Evolutionary conservation across 2,329 filamentous ascomycete genomes (phyloP).

Genomic region (Cladophialophora psammophila): DNA sequence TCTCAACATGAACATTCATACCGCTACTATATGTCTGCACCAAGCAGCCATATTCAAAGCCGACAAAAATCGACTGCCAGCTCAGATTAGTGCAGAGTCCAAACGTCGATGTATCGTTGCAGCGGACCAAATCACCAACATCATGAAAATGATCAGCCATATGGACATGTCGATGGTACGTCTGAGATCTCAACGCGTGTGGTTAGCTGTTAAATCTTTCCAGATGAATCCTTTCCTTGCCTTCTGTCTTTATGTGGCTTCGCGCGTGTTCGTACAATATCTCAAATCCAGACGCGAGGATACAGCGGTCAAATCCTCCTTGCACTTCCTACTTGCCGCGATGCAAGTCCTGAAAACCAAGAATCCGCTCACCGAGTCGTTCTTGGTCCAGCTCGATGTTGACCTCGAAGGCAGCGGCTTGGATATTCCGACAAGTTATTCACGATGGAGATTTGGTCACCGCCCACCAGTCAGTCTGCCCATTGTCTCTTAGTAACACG

Average conservation of each 20-base stretch:
- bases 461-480: conserved; percentile 29
- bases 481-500: background rate
- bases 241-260: conserved; percentile 95
- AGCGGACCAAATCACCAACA: conserved; percentile 89
- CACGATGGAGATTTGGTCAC: conserved; percentile 37
- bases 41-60: conserved; percentile 98
- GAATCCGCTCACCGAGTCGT: conserved; percentile 92
- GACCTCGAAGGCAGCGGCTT: conserved; percentile 73
- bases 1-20: conserved; percentile 96
- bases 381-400: conserved; percentile 89
- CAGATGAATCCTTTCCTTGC: conserved; percentile 96
- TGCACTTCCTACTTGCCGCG: conserved; percentile 88
- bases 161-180: conserved; percentile 82
- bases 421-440: conserved; percentile 38
- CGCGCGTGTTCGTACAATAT: conserved; percentile 93
- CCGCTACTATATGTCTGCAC: conserved; percentile 95
- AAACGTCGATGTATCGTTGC: conserved; percentile 92
- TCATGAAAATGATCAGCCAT: conserved; percentile 95
- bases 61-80: conserved; percentile 81
- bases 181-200: conserved; percentile 33
- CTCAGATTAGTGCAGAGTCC: conserved; percentile 82
- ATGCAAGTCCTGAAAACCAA: conserved; percentile 88
- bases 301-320: conserved; percentile 74
- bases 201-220: background rate
- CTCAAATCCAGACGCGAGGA: conserved; percentile 93